phyloP scores from a whole-genome alignment of 2,329 filamentous ascomycete genomes.

The Ophiostoma quercus region DNA sequence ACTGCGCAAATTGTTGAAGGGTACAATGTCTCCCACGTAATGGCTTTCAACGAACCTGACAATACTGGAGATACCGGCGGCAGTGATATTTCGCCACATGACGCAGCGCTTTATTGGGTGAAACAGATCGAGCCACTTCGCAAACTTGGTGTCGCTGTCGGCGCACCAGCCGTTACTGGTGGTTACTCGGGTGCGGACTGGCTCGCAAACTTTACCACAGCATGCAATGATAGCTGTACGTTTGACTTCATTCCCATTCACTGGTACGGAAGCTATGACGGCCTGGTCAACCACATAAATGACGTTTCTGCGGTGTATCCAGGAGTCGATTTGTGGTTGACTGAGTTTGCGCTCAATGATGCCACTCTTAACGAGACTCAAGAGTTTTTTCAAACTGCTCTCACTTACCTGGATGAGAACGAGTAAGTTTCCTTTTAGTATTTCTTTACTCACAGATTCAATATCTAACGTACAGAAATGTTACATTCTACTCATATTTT shows the following conservation, averaged over 20 bases:
- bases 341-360: constrained; percentile 63
- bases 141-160: constrained; percentile 59
- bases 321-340: constrained; percentile 64
- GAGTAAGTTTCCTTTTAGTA: constrained; percentile 35
- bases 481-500: constrained; percentile 69
- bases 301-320: constrained; percentile 49
- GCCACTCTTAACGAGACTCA: constrained; percentile 53
- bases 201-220: constrained; percentile 59
- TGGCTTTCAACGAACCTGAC: constrained; percentile 77
- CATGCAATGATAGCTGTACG: constrained; percentile 57
- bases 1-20: constrained; percentile 47
- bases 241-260: constrained; percentile 58
- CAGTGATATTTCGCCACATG: constrained; percentile 52
- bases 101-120: constrained; percentile 64
- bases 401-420: constrained; percentile 57
- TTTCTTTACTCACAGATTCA: not conserved
- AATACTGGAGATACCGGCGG: constrained; percentile 53
- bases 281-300: constrained; percentile 60
- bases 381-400: constrained; percentile 60
- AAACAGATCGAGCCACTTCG: constrained; percentile 64
- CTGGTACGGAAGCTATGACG: constrained; percentile 65
- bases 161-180: constrained; percentile 66
- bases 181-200: constrained; percentile 56
- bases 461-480: constrained; percentile 34
- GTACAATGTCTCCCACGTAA: constrained; percentile 58